These are phyloP conservation scores for Lodderomyces jiufengensis DNA, from an alignment of 1,139 yeast species.

Conservation along the genomic window DNA sequence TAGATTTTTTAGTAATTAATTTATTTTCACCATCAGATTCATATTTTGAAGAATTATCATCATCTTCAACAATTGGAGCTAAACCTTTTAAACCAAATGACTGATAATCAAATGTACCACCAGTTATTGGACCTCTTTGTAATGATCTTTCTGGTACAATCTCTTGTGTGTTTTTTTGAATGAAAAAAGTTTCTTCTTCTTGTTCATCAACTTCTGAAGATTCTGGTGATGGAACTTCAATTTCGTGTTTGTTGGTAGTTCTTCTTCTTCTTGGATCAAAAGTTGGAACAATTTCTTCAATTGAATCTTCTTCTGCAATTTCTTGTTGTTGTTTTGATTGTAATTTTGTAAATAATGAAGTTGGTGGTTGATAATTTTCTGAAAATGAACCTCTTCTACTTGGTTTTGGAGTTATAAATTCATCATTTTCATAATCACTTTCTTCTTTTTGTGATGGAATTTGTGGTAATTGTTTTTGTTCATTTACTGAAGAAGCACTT, in stretches of 20 bases:
- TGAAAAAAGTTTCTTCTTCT: constrained; percentile 10
- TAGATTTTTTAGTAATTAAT: constrained; percentile 14
- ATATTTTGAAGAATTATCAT: constrained; percentile 34
- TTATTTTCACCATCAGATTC: constrained; percentile 32
- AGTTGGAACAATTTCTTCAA: constrained; percentile 5
- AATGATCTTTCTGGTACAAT: constrained; percentile 12
- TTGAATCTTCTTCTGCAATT: constrained; percentile 8
- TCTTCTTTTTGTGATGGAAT: constrained; percentile 2
- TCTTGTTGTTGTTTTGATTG: constrained; percentile 4
- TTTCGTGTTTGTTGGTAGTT: constrained; percentile 1
- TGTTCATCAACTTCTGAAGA: constrained; percentile 14
- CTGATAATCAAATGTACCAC: constrained; percentile 23
- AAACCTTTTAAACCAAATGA: constrained; percentile 37
- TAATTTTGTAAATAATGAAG: constrained; percentile 11
- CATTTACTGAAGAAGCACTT: constrained; percentile 4
- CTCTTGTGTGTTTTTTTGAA: constrained; percentile 5
- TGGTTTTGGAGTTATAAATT: constrained; percentile 9
- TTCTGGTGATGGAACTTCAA: constrained; percentile 11
- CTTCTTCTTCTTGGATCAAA: constrained; percentile 13
- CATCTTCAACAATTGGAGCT: constrained; percentile 41
- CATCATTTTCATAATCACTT: constrained; percentile 7
- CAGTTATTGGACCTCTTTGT: constrained; percentile 13
- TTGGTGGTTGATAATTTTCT: constrained; percentile 8
- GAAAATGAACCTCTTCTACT: constrained; percentile 12
- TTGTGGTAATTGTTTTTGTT: constrained; percentile 3